A percentile compares a stretch with the other conserved stretches of the same genome.
Conservation (phyloP, 306 rosid species). For the Gynostemma pentaphyllum region DNA sequence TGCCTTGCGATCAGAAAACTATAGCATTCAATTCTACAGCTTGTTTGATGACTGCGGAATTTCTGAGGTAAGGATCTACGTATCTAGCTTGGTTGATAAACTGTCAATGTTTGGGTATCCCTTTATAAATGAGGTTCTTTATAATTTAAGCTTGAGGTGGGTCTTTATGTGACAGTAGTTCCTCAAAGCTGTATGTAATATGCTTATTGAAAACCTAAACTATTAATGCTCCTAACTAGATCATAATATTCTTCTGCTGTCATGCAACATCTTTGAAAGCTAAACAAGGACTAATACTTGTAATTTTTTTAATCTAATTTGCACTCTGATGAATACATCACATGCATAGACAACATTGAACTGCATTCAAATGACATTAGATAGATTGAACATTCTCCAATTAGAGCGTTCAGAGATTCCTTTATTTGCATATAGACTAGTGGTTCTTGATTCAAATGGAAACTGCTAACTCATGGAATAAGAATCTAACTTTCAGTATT, state of each 20-base stretch:
- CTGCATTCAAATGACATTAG: too few species aligned
- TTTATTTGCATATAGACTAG: too few species aligned
- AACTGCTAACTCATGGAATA: too few species aligned
- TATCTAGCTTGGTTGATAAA: background rate
- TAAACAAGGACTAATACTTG: too few species aligned
- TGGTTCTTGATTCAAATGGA: too few species aligned
- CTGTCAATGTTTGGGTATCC: background rate
- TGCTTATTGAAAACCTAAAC: background rate
- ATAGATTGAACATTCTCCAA: too few species aligned
- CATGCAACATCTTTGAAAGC: too few species aligned
- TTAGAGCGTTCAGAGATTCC: too few species aligned
- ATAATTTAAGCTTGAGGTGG: background rate
- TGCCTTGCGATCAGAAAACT: slow-evolving; percentile 71
- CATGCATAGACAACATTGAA: too few species aligned
- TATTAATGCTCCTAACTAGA: background rate
- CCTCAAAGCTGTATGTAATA: background rate
- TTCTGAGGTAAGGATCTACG: slow-evolving; percentile 52
- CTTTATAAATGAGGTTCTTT: background rate
- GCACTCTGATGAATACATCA: too few species aligned
- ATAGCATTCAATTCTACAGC: slow-evolving; percentile 74
- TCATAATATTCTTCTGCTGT: too few species aligned
- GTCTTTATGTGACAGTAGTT: background rate
- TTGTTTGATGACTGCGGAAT: slow-evolving; percentile 69
- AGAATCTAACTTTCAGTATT: background rate
- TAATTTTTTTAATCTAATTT: too few species aligned